These are phyloP conservation scores for Verticillium longisporum DNA, from an alignment of 2,329 filamentous ascomycete species.

Conservation along the genomic window DNA sequence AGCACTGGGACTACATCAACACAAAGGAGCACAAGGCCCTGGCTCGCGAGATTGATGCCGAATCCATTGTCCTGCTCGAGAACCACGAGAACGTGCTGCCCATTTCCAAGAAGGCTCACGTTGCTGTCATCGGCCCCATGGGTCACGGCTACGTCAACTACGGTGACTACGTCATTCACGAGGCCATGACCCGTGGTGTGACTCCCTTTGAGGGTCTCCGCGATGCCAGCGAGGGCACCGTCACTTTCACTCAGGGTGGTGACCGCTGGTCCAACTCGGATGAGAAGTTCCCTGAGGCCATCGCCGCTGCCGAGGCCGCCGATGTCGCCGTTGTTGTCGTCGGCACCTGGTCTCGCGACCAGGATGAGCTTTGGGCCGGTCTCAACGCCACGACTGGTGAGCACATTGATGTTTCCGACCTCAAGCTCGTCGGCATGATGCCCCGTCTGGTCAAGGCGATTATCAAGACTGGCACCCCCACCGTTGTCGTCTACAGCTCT, in stretches of 20 bases:
- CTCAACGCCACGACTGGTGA: conserved; percentile 71
- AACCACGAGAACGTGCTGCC: conserved; percentile 48
- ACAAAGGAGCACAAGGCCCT: conserved; percentile 50
- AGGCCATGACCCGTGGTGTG: conserved; percentile 56
- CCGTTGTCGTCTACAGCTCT: conserved; percentile 59
- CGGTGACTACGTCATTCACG: conserved; percentile 66
- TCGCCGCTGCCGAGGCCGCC: conserved; percentile 57
- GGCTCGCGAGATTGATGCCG: conserved; percentile 56
- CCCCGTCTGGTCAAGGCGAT: conserved; percentile 59
- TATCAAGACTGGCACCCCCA: conserved; percentile 60
- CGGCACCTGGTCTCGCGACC: conserved; percentile 70
- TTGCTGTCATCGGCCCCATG: conserved; percentile 72
- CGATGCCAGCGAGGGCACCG: conserved; percentile 48
- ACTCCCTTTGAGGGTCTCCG: conserved; percentile 65
- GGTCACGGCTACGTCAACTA: conserved; percentile 67
- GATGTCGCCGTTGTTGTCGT: conserved; percentile 69
- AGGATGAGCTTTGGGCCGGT: conserved; percentile 62
- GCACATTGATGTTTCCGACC: conserved; percentile 58
- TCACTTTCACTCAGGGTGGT: conserved; percentile 64
- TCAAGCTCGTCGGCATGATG: conserved; percentile 66
- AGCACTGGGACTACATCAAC: conserved; percentile 55
- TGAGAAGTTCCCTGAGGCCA: conserved; percentile 59
- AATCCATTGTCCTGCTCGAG: conserved; percentile 55
- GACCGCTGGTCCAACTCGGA: conserved; percentile 67
- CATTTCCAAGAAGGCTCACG: conserved; percentile 54